Evolutionary conservation across 169 alveolate genomes (phyloP).

Genomic region (Babesia ovis): DNA sequence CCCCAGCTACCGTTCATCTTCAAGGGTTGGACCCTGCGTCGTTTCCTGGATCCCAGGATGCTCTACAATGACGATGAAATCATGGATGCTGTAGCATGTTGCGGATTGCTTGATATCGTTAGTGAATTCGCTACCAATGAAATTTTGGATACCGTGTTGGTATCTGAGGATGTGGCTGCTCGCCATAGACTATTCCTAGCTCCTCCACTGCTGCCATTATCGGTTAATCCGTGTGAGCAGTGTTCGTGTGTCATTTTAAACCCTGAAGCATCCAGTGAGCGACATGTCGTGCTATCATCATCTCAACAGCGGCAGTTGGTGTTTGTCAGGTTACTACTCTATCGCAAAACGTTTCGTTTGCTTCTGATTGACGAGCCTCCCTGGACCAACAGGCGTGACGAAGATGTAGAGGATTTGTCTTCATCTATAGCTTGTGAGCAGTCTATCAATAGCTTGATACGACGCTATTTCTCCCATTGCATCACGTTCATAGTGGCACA

Average conservation of each 20-base stretch:
- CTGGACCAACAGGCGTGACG: background rate
- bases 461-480: constrained; percentile 45
- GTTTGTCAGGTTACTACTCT: constrained; percentile 72
- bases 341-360: constrained; percentile 72
- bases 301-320: constrained; percentile 73
- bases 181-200: constrained; percentile 2
- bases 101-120: constrained; percentile 47
- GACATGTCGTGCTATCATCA: constrained; percentile 10
- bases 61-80: constrained; percentile 43
- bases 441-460: constrained; percentile 34
- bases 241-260: background rate
- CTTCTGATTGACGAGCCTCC: constrained; percentile 83
- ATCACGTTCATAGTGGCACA: constrained; percentile 33
- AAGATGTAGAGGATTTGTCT: background rate
- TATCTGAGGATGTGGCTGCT: constrained; percentile 3
- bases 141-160: constrained; percentile 43
- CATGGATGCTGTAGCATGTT: constrained; percentile 33
- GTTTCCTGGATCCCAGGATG: constrained; percentile 61
- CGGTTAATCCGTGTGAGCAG: background rate
- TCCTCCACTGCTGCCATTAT: constrained; percentile 3
- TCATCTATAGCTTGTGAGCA: background rate
- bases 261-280: background rate
- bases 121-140: constrained; percentile 1
- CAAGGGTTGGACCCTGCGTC: constrained; percentile 64
- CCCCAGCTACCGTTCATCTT: constrained; percentile 51